Conservation (phyloP, 176 grass and related monocot genomes). For the Tuctoria greenei region DNA sequence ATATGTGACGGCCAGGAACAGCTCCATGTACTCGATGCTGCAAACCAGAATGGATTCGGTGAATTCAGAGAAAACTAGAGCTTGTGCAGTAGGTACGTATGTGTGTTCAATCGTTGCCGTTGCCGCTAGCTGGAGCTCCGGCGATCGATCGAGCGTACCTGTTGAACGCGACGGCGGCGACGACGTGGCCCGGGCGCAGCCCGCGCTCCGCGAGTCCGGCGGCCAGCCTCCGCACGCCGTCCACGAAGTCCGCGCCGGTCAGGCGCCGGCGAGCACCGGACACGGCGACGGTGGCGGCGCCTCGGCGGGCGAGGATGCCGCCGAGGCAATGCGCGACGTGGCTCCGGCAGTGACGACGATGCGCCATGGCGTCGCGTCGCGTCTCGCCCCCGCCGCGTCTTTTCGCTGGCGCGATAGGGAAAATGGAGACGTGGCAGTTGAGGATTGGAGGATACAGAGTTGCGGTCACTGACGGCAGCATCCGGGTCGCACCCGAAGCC, state of each 20-base stretch:
- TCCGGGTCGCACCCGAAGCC: background rate
- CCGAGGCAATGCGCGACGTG: slow-evolving; percentile 71
- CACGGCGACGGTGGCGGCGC: background rate
- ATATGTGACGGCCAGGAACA: slow-evolving; percentile 70
- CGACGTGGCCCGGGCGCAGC: slow-evolving; percentile 42
- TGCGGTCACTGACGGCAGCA: slow-evolving; percentile 13
- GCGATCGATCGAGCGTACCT: too few species aligned
- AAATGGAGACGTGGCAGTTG: too few species aligned
- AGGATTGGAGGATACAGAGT: too few species aligned
- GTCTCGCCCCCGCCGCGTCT: too few species aligned
- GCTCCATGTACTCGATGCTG: slow-evolving; percentile 70
- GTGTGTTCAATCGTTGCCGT: too few species aligned
- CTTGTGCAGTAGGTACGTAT: background rate
- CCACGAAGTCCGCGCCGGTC: slow-evolving; percentile 42
- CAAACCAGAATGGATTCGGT: background rate
- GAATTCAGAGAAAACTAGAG: background rate
- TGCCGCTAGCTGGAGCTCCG: too few species aligned
- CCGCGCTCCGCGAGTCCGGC: slow-evolving; percentile 47
- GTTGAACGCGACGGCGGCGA: slow-evolving; percentile 73
- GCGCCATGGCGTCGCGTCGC: too few species aligned
- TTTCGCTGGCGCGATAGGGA: too few species aligned
- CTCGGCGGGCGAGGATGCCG: slow-evolving; percentile 23
- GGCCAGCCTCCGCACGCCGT: slow-evolving; percentile 49
- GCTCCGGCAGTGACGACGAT: background rate
- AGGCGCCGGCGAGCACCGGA: slow-evolving; percentile 13